A percentile compares a stretch with the other conserved stretches of the same genome.
These are phyloP conservation scores for Pseudoturritis turrita DNA, from an alignment of 345 rosid species.

Conservation along the genomic window DNA sequence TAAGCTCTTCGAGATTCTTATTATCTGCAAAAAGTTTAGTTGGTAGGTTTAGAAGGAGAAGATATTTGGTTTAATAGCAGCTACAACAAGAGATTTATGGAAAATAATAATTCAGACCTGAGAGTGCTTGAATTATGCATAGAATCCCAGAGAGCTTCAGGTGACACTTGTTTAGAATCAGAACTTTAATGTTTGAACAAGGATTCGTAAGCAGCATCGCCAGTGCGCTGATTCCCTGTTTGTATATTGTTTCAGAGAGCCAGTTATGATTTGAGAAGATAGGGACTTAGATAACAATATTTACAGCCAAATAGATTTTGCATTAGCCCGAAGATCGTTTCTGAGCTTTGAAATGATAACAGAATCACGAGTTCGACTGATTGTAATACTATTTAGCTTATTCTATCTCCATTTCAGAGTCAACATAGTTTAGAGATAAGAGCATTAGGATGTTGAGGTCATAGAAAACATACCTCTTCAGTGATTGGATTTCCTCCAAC, in stretches of 20 bases:
- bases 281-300: not conserved
- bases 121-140: slow-evolving; percentile 60
- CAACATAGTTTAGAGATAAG: not conserved
- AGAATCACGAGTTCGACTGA: not conserved
- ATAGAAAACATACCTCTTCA: slow-evolving; percentile 54
- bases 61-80: not conserved
- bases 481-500: slow-evolving; percentile 67
- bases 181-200: slow-evolving; percentile 51
- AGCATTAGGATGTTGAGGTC: not conserved
- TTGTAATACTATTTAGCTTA: not conserved
- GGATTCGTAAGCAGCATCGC: slow-evolving; percentile 58
- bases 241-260: not conserved
- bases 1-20: slow-evolving; percentile 65
- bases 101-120: slow-evolving; percentile 43
- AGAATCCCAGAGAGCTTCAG: slow-evolving; percentile 66
- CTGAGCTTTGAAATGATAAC: not conserved
- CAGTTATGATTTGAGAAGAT: slow-evolving; percentile 3
- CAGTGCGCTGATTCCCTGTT: slow-evolving; percentile 63
- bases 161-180: slow-evolving; percentile 66
- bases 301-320: not conserved
- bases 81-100: not conserved
- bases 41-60: not conserved
- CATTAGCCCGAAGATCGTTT: not conserved
- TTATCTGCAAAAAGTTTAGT: slow-evolving; percentile 43
- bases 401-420: not conserved